Percentiles rank a stretch among this genome's conserved stretches.
These are phyloP conservation scores for Discostella stelligeroides DNA, from an alignment of 108 stramenopile genomes.

Conservation along the genomic window DNA sequence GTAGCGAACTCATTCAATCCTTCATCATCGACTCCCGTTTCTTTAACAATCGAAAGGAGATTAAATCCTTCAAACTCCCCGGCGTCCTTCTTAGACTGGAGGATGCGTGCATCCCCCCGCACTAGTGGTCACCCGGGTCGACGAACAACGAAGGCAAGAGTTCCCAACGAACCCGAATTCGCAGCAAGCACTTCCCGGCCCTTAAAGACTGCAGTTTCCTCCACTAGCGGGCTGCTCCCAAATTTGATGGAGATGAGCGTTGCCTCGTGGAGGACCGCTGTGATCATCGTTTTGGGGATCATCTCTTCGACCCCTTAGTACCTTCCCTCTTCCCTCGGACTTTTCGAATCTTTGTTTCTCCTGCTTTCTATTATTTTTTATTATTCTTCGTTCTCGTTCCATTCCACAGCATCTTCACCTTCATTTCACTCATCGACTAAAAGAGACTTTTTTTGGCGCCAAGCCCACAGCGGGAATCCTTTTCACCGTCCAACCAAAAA, in stretches of 20 bases:
- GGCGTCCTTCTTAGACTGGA: constrained; percentile 19
- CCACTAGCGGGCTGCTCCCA: constrained; percentile 4
- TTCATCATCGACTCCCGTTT: constrained; percentile 78
- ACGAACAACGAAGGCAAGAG: constrained; percentile 56
- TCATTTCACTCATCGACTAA: too few species aligned
- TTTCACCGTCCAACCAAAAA: too few species aligned
- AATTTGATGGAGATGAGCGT: constrained; percentile 26
- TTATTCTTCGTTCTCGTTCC: not conserved
- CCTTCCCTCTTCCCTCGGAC: too few species aligned
- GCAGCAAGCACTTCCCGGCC: constrained; percentile 18
- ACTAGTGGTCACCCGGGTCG: constrained; percentile 52
- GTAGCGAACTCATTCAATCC: constrained; percentile 67
- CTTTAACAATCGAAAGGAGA: constrained; percentile 71
- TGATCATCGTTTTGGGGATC: constrained; percentile 29
- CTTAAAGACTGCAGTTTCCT: constrained; percentile 27
- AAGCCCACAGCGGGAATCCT: too few species aligned
- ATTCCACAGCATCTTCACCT: too few species aligned
- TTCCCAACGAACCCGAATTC: constrained; percentile 24
- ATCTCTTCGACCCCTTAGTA: not conserved
- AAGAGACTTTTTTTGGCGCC: too few species aligned
- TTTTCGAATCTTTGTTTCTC: too few species aligned
- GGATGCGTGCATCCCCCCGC: constrained; percentile 36
- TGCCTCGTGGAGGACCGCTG: constrained; percentile 28
- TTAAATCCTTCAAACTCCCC: constrained; percentile 58
- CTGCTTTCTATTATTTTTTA: too few species aligned